Percentiles rank a stretch among this genome's conserved stretches.
phyloP scores from a whole-genome alignment of 1,284 basidiomycete species.

The Fomitopsis pinicola region DNA sequence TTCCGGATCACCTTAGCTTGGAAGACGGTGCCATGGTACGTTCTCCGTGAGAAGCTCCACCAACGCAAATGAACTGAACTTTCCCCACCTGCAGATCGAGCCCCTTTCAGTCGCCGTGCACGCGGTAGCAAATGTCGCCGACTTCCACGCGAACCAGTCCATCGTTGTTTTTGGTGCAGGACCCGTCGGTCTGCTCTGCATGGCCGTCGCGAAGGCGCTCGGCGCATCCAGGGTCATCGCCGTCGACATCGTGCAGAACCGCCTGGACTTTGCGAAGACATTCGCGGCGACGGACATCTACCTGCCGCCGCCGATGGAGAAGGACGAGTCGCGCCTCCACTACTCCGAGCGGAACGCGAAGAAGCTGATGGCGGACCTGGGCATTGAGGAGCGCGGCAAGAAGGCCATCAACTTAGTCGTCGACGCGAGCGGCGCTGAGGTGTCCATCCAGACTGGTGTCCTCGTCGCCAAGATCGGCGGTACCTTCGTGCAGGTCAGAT shows the following conservation, averaged over 20 bases:
- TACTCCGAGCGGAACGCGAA: slow-evolving; percentile 71
- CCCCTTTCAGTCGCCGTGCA: slow-evolving; percentile 92
- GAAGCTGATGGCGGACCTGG: slow-evolving; percentile 52
- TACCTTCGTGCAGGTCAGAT: slow-evolving; percentile 59
- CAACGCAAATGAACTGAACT: background rate
- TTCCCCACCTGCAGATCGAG: slow-evolving; percentile 66
- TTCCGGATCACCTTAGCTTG: slow-evolving; percentile 70
- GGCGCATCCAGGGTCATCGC: slow-evolving; percentile 80
- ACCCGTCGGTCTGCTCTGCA: slow-evolving; percentile 88
- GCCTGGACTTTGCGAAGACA: slow-evolving; percentile 82
- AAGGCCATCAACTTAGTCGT: slow-evolving; percentile 68
- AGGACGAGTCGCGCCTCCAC: slow-evolving; percentile 62
- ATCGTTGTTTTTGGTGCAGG: slow-evolving; percentile 88
- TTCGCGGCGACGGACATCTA: slow-evolving; percentile 89
- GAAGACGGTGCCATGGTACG: slow-evolving; percentile 83
- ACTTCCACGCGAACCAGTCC: slow-evolving; percentile 68
- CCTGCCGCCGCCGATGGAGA: slow-evolving; percentile 57
- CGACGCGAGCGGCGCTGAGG: slow-evolving; percentile 88
- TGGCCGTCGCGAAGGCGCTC: slow-evolving; percentile 89
- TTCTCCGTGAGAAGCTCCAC: background rate
- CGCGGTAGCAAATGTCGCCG: slow-evolving; percentile 76
- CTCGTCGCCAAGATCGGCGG: slow-evolving; percentile 72
- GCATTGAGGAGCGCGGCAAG: slow-evolving; percentile 55
- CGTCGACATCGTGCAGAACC: slow-evolving; percentile 79
- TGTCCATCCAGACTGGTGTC: slow-evolving; percentile 81